Percentiles rank a stretch among this genome's conserved stretches.
Evolutionary conservation across 805 yeast genomes (phyloP).

Genomic region (Hermanozyma aechmeae): DNA sequence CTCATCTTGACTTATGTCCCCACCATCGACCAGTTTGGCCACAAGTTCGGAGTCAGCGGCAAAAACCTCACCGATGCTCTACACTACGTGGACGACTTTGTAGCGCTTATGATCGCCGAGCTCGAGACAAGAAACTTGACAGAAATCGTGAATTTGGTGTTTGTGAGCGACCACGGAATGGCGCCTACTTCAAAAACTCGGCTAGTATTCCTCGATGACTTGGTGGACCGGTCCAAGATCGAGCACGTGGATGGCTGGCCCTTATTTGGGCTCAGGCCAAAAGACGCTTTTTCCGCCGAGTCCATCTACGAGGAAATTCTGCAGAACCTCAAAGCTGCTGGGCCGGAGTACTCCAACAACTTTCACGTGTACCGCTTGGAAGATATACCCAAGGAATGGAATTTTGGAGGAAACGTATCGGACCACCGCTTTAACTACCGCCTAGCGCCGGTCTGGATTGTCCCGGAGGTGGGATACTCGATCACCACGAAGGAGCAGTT

Average conservation of each 20-base stretch:
- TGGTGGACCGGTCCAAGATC: constrained; percentile 44
- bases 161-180: constrained; percentile 93
- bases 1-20: constrained; percentile 73
- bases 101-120: constrained; percentile 40
- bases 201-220: constrained; percentile 62
- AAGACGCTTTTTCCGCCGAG: constrained; percentile 23
- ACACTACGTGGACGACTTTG: constrained; percentile 53
- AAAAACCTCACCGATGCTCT: constrained; percentile 45
- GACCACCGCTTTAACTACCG: constrained; percentile 42
- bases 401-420: constrained; percentile 38
- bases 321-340: constrained; percentile 16
- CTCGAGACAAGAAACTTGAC: constrained; percentile 47
- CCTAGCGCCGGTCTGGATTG: constrained; percentile 77
- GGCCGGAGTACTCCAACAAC: constrained; percentile 13
- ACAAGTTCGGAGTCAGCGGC: constrained; percentile 61
- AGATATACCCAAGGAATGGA: constrained; percentile 43
- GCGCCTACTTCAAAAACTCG: constrained; percentile 72
- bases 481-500: constrained; percentile 53
- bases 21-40: constrained; percentile 73
- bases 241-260: constrained; percentile 81
- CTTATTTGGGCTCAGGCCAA: constrained; percentile 67
- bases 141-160: constrained; percentile 59
- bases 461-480: constrained; percentile 77
- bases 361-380: constrained; percentile 45
- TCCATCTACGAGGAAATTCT: constrained; percentile 39